Base-by-base conservation (phyloP, 208 protist genomes). In the Vickermania ingenoplastis region DNA sequence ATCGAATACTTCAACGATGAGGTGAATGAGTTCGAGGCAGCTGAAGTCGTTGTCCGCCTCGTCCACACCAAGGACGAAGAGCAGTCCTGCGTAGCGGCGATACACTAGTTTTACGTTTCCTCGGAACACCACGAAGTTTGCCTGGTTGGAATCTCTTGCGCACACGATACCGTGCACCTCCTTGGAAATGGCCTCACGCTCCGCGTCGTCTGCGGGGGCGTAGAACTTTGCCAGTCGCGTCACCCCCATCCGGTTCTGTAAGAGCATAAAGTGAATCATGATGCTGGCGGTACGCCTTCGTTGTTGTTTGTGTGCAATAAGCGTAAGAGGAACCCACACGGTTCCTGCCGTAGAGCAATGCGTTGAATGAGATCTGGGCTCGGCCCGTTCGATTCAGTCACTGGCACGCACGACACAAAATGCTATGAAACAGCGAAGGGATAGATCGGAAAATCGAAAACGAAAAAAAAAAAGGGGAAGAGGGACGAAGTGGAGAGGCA, bases 171-270 rank as follows among this genome's bases (percentile, higher is more conserved):
- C 69, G 65, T 99, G 97, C 26, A 99, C 92, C 60, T 99, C 97
- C 13, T 76, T 69, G 67, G 98, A 96, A 2, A 99, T 67, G 54
- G 89, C 79, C 51, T 81, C 79, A 57, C 98, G 97, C 53, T 99
- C 92, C 0, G 88, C 86, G 54, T 99, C 96, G 2, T 95, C 87
- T 27, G 91, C 96, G 1, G 96, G 73, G 21, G 81, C 72, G 69
- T 99, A 99, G 80, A 98, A 99, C 77, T 99, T 99, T 17, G 92
- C 80, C 1, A 99, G 77, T 28, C 99, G 88, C 7, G 97, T 99
- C 64, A 99, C 99, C 41, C 98, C 98, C 65, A 97, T 92, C 21
- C 96, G 76, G 69, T 99, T 99, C 76, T 99, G 97, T 1, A 99
- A 69, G 3, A 99, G 76, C 17, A 99, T 86, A 64, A 98, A 99